Base-by-base conservation (phyloP, 1,284 basidiomycete species). In the Ceratobasidium sp. region DNA sequence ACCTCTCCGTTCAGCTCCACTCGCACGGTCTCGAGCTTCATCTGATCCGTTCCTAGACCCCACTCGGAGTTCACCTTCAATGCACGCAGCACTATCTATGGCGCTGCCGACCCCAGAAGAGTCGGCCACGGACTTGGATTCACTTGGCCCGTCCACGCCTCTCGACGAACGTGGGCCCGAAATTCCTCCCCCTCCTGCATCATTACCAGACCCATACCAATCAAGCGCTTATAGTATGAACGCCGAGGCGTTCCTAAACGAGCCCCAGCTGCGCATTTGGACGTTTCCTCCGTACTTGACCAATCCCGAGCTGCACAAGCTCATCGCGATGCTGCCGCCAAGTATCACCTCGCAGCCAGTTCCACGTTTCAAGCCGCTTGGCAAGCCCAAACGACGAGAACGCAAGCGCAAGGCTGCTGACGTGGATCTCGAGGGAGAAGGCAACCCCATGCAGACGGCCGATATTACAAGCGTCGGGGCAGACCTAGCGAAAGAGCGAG, bases 231-330 rank as follows among this genome's bases (percentile, higher is more conserved):
- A 46, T 49, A 75, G 59, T 32, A 64, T 66, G 61, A 49, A 75
- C 43, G 46, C 43, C 66, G 75, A 69, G 66, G 66, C 64, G 0
- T 69, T 76, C 66, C 52, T 78, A 25, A 73, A 78, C 44, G 76
- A 71, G 51, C 70, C 76, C 19, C 78, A 79, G 49, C 71, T 78
- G n/a, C 78, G 78, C 54, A 70, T 76, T 54, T 79, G 78, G 78
- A 77, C 62, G 17, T 69, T 77, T 37, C 78, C 78, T 19, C n/a
- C 69, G 0, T 76, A 74, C 52, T 43, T 79, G 22, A 51, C 69
- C 32, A 79, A 79, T 52, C 78, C 78, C 1, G 78, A 79, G 59
- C 54, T 79, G 13, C 64, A 76, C 46, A 52, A 54, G 46, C 65
- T 79, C 9, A 54, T 78, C 25, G 59, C 64, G 6, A 57, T 77